Evolutionary conservation across 1,284 basidiomycete species (phyloP), one percentile per base, ranked within the genome.

Genomic region (Gomphus bonarii): DNA sequence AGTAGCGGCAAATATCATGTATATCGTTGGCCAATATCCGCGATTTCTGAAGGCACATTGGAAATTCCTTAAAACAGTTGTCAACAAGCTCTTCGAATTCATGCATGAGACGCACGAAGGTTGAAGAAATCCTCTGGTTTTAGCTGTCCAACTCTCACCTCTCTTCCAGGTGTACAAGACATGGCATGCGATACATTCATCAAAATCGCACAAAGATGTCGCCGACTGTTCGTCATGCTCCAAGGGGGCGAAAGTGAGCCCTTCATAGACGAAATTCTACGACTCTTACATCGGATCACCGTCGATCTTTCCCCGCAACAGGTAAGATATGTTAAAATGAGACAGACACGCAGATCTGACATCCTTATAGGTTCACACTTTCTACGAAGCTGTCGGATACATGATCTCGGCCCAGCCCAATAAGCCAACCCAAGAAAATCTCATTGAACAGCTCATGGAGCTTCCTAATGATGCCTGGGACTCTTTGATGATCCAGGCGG

Each of bases 111-210:
- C 93, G 0, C 97, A 99, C 68, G 97, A 99, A 76, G 95, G 93
- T 84, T 60, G 70, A 16, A 50, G 60, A 40, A 30, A 55, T 51
- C 46, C 40, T 55, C 22, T 22, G n/a, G 38, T 47, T 31, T 56
- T 47, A 47, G 16, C 50, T 25, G 25, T 54, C 44, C 59, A 50
- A 50, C 11, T 28, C 47, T 55, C 62, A 25, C 36, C 22, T 18
- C 25, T 52, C 11, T 38, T 51, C n/a, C 61, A 90, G 89, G 91
- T 77, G 97, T 99, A 11, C 97, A 99, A 72, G 97, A 99, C 72
- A 99, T 99, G 97, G 97, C 97, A 50, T 99, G 97, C 71, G 97
- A 99, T 71, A 99, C 97, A 0, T 99, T 99, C 73, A 98, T 99
- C 78, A 99, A 99, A 75, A 99, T 99, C 65, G 94, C 97, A 20